Evolutionary conservation across 1,284 basidiomycete genomes (phyloP), one percentile per base, ranked within the genome.

Genomic region (Xerocomus amazonicus): DNA sequence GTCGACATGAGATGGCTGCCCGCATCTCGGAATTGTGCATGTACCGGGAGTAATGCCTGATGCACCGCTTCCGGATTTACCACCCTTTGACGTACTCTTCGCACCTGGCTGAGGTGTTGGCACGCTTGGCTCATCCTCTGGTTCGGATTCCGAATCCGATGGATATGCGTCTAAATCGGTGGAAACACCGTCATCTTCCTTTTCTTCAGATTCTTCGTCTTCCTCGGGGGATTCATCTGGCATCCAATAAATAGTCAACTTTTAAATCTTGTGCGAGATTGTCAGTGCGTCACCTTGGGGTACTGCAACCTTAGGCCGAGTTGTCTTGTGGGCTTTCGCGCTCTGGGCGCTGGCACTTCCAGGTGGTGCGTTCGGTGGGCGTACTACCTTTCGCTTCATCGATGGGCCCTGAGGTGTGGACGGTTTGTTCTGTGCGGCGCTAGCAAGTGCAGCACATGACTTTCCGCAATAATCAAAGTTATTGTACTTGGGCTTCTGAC

Each of bases 111-210:
- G 53, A 38, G 52, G 32, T 35, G 32, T 31, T 4, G 58, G 52
- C 32, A 29, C 43, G 38, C 36, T 50, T 38, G 52, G 37, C 34
- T 54, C 55, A 35, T 62, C 55, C 23, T 68, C 67, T 39, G 54
- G 43, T 45, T 66, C 63, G 44, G 51, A 39, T 36, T 14, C 63
- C 28, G 60, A 52, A 45, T 69, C 65, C 38, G 68, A 67, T 51
- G 68, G 68, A 43, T 66, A 66, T 10, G 52, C 66, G 42, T 69
- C 64, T 35, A 68, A 43, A 54, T 66, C 68, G 4, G 62, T 70
- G 28, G 52, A 59, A 26, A 52, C 38, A 38, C 36, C 46, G 13
- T 32, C 49, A 6, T 54, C 46, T 10, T 59, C 59, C 12, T 47
- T 52, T 14, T 51, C 65, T 17, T 52, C 49, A 32, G 32, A 43